These are phyloP conservation scores for Pilaira anomala DNA, from an alignment of 192 early-diverging fungal genomes.

Conservation along the genomic window DNA sequence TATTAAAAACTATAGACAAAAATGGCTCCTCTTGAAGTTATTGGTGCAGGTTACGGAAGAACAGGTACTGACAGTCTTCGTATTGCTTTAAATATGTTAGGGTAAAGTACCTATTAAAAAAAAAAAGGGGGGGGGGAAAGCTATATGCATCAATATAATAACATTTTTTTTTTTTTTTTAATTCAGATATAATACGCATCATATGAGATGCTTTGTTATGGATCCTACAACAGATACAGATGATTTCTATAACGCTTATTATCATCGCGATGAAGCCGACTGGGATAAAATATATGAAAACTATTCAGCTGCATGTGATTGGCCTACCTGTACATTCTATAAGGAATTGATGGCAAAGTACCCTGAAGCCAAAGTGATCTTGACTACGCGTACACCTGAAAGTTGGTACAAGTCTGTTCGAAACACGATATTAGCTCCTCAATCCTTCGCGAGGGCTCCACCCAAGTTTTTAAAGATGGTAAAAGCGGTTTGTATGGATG, in stretches of 20 bases:
- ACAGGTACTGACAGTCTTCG: too few relatives aligned
- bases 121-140: too few relatives aligned
- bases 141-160: too few relatives aligned
- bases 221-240: constrained; percentile 2
- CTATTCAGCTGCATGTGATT: constrained; percentile 23
- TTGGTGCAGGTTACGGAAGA: too few relatives aligned
- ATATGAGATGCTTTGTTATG: not conserved
- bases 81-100: too few relatives aligned
- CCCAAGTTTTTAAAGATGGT: too few relatives aligned
- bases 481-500: too few relatives aligned
- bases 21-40: too few relatives aligned
- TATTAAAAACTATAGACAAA: too few relatives aligned
- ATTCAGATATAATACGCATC: constrained; percentile 17
- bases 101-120: too few relatives aligned
- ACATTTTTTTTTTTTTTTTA: too few relatives aligned
- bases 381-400: constrained; percentile 18
- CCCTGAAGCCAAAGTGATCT: constrained; percentile 26
- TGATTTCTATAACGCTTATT: constrained; percentile 2
- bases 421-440: not conserved
- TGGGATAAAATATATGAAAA: constrained; percentile 19
- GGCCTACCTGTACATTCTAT: constrained; percentile 24
- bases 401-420: constrained; percentile 22
- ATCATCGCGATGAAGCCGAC: constrained; percentile 3
- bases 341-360: constrained; percentile 24
- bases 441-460: too few relatives aligned